Evolutionary conservation across 2,329 filamentous ascomycete genomes (phyloP).

Genomic region (Clonostachys byssicola): DNA sequence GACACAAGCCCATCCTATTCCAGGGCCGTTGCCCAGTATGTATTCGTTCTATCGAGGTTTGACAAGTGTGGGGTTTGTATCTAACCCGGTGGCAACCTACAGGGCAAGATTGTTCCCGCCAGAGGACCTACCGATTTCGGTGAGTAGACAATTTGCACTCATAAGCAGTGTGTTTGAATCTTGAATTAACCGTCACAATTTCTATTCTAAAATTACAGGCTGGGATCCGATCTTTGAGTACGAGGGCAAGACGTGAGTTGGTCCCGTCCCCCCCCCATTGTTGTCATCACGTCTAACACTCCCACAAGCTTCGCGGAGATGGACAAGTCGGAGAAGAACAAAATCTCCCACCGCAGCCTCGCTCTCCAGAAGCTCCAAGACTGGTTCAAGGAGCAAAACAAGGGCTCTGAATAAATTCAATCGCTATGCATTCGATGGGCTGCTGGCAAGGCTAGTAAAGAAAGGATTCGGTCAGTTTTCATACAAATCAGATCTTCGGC

Average conservation of each 20-base stretch:
- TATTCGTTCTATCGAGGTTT: constrained; percentile 1
- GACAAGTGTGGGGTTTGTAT: not conserved
- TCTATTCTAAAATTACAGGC: constrained; percentile 43
- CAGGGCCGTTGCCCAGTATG: constrained; percentile 81
- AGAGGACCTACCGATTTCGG: constrained; percentile 81
- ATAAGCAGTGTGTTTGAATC: not conserved
- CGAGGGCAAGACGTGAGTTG: constrained; percentile 70
- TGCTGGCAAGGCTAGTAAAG: too few species aligned
- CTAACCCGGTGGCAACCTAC: not conserved
- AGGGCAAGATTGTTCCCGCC: constrained; percentile 77
- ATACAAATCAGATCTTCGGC: too few species aligned
- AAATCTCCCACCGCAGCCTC: constrained; percentile 84
- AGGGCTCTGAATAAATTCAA: not conserved
- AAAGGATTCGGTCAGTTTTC: too few species aligned
- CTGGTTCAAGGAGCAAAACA: constrained; percentile 60
- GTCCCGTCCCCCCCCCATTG: not conserved
- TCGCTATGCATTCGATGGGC: too few species aligned
- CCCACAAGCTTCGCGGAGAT: constrained; percentile 80
- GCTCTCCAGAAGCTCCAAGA: constrained; percentile 82
- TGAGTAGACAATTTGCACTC: constrained; percentile 33
- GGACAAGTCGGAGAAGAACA: constrained; percentile 83
- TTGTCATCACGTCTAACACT: not conserved
- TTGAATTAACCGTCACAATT: not conserved
- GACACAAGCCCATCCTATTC: constrained; percentile 79
- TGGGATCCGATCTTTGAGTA: constrained; percentile 98